Evolutionary conservation across 2,329 filamentous ascomycete species (phyloP).

Genomic region (Aspergillus phoenicis): DNA sequence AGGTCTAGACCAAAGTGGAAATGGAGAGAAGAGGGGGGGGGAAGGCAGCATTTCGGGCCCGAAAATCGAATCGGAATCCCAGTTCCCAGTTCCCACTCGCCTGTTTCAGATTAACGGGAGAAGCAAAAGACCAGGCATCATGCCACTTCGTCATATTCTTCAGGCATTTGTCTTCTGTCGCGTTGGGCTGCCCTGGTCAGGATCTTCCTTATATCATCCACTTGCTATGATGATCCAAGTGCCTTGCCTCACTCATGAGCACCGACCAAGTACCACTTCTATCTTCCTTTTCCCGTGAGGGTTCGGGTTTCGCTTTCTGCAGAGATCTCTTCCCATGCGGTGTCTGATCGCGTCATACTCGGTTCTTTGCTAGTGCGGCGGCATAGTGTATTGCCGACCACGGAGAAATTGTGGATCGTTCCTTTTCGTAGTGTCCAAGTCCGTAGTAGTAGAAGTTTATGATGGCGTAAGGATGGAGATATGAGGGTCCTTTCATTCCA

Average conservation of each 20-base stretch:
- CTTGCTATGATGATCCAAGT: background rate
- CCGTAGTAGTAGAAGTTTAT: background rate
- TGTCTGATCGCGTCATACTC: background rate
- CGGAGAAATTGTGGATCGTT: slow-evolving; percentile 6
- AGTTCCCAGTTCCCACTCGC: background rate
- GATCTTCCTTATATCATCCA: background rate
- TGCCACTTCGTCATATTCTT: slow-evolving; percentile 5
- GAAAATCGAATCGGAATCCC: slow-evolving; percentile 1
- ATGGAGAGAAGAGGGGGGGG: too few relatives aligned
- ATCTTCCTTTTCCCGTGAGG: too few relatives aligned
- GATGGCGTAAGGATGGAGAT: background rate
- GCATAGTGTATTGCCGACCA: slow-evolving; percentile 5
- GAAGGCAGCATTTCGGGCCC: background rate
- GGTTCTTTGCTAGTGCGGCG: background rate
- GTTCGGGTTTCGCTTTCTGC: background rate
- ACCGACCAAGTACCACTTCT: background rate
- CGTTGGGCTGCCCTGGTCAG: background rate
- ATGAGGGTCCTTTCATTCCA: background rate
- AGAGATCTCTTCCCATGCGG: background rate
- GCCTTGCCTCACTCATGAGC: background rate
- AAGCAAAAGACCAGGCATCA: background rate
- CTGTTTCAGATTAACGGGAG: background rate
- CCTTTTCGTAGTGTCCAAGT: background rate
- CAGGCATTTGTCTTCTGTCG: background rate
- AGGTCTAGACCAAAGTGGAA: slow-evolving; percentile 1